Conservation (phyloP, 2,329 filamentous ascomycete genomes). For the Knufia petricola region DNA sequence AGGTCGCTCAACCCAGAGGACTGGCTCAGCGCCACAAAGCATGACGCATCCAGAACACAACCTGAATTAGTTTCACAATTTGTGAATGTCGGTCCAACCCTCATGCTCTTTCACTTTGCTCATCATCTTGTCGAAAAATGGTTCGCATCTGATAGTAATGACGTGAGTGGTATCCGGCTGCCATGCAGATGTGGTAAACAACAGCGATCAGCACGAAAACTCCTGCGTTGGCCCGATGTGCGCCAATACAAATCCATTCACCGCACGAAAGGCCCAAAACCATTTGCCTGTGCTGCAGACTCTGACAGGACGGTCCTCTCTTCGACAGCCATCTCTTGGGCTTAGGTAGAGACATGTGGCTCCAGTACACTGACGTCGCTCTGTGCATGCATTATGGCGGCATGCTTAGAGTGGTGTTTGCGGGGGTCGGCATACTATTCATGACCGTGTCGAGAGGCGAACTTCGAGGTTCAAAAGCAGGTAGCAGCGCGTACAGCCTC, state of each 20-base stretch:
- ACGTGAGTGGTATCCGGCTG: conserved; percentile 22
- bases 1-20: background rate
- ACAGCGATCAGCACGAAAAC: conserved; percentile 40
- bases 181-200: conserved; percentile 33
- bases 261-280: conserved; percentile 35
- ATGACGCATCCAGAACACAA: background rate
- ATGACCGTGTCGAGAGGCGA: conserved; percentile 27
- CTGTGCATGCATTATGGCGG: conserved; percentile 30
- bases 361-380: conserved; percentile 37
- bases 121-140: conserved; percentile 25
- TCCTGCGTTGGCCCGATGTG: conserved; percentile 41
- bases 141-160: conserved; percentile 26
- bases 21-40: background rate
- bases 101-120: conserved; percentile 21
- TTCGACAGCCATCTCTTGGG: conserved; percentile 28
- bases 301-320: conserved; percentile 17
- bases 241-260: conserved; percentile 34
- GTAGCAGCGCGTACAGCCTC: conserved; percentile 40
- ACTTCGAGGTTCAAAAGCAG: conserved; percentile 40
- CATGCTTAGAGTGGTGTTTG: conserved; percentile 26
- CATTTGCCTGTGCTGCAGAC: conserved; percentile 16
- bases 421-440: conserved; percentile 27
- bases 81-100: conserved; percentile 19
- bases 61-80: background rate
- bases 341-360: conserved; percentile 35